Percentiles rank a stretch among this genome's conserved stretches.
These are phyloP conservation scores for Xylariaceae sp. DNA, from an alignment of 2,329 filamentous ascomycete genomes.

Conservation along the genomic window DNA sequence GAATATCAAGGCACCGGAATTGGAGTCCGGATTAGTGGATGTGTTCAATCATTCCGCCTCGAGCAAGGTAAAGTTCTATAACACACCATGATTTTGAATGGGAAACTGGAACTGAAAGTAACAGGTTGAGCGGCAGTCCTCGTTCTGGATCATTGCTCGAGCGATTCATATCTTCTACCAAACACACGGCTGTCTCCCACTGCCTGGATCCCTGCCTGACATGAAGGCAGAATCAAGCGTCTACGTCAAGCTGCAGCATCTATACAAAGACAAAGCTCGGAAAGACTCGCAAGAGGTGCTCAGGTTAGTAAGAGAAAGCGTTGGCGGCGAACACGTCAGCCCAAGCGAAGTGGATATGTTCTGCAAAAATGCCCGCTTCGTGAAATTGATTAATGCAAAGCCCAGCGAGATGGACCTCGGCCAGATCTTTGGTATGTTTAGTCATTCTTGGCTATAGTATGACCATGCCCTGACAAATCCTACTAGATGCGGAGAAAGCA, in stretches of 20 bases:
- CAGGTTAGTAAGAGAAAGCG: conserved; percentile 50
- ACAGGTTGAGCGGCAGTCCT: conserved; percentile 44
- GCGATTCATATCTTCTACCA: conserved; percentile 74
- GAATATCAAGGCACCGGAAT: conserved; percentile 63
- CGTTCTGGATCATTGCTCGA: conserved; percentile 84
- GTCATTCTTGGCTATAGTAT: conserved; percentile 7
- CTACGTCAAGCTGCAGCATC: conserved; percentile 84
- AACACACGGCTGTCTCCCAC: conserved; percentile 66
- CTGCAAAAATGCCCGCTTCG: conserved; percentile 90
- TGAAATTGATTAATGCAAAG: conserved; percentile 70
- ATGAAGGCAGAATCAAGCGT: conserved; percentile 94
- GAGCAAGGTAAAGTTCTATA: conserved; percentile 46
- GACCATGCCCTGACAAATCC: conserved; percentile 24
- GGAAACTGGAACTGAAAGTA: conserved; percentile 17
- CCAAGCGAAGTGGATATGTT: conserved; percentile 78
- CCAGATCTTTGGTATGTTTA: conserved; percentile 48
- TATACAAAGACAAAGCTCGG: conserved; percentile 86
- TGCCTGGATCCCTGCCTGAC: conserved; percentile 84
- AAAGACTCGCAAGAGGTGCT: conserved; percentile 72
- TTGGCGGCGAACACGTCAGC: conserved; percentile 51
- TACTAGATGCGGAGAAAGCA: conserved; percentile 46
- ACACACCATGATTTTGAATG: conserved; percentile 28
- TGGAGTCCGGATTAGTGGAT: conserved; percentile 65
- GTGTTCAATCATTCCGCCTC: conserved; percentile 64
- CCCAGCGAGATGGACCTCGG: conserved; percentile 42